Evolutionary conservation across 441 rosid species (phyloP), one percentile per base, ranked within the genome.

Genomic region (Erodium moschatum): DNA sequence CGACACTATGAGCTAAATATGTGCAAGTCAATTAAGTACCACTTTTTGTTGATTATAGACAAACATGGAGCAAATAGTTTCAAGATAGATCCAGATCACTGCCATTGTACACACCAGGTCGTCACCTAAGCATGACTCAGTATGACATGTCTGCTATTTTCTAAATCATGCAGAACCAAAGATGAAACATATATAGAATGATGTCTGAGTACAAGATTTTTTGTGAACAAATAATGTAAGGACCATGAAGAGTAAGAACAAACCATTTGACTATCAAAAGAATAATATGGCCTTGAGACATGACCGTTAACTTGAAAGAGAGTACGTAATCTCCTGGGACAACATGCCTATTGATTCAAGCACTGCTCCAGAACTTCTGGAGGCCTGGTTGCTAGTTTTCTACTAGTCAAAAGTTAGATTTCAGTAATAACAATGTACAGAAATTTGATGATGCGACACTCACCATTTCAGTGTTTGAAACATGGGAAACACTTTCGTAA

Each of bases 231-330:
- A 56, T 8, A 56, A 56, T 56, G 5, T 19, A 56, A 19, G 27
- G 42, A 21, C 27, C 64, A 20, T 60, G 31, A 60, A 60, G 64
- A 60, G 64, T 9, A 21, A 20, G 48, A 42, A 42, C 12, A 20
- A 60, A 60, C 21, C 33, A 60, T 60, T 60, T 60, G 64, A 60
- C 64, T 21, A 60, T 21, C 64, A 60, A 58, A 58, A 42, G 48
- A 8, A 58, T 20, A 19, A 21, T 60, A 10, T 21, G 31, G 64
- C 64, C 31, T 19, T 19, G 6, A 11, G 48, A 42, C 48, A 9
- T 38, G 31, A 38, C 44, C 12, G 12, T 9, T 42, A 42, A 42
- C 48, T 42, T 9, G 48, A 40, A 42, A 42, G 12, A 42, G 12
- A 42, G 9, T 29, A 29, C 2, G 31, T 29, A 4, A 29, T 29